These are phyloP conservation scores for Umbilicus rupestris DNA, from an alignment of 164 flowering plant species.

Conservation along the genomic window DNA sequence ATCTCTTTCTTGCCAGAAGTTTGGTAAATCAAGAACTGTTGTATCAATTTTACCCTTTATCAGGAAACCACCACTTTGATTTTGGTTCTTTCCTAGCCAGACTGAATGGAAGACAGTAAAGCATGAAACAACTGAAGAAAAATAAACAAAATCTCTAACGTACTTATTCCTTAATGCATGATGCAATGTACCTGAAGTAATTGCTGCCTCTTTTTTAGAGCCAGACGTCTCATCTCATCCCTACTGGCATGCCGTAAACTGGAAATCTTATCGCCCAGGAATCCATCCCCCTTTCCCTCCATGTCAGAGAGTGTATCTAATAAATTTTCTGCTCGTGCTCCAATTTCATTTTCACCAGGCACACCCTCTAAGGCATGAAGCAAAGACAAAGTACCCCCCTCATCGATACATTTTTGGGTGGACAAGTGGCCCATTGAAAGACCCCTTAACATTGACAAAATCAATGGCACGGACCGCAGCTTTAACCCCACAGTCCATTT, in stretches of 20 bases:
- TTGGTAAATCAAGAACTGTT: background rate
- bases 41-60: background rate
- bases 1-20: background rate
- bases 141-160: background rate
- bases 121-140: background rate
- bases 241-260: constrained; percentile 79
- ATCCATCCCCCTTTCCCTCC: constrained; percentile 84
- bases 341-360: constrained; percentile 91
- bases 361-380: constrained; percentile 98
- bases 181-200: constrained; percentile 65
- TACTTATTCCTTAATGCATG: background rate
- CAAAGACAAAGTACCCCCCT: constrained; percentile 72
- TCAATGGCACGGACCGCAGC: constrained; percentile 79
- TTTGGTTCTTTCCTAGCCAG: background rate
- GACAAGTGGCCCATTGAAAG: constrained; percentile 86
- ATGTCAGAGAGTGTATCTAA: constrained; percentile 77
- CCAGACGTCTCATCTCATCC: constrained; percentile 92
- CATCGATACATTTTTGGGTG: constrained; percentile 78
- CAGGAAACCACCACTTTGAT: background rate
- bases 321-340: constrained; percentile 95
- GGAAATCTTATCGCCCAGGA: constrained; percentile 61
- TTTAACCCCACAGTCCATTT: constrained; percentile 72
- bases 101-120: background rate
- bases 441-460: constrained; percentile 93
- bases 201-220: constrained; percentile 69